Conservation (phyloP, 176 grass and related monocot species). For the Phyllostachys edulis region DNA sequence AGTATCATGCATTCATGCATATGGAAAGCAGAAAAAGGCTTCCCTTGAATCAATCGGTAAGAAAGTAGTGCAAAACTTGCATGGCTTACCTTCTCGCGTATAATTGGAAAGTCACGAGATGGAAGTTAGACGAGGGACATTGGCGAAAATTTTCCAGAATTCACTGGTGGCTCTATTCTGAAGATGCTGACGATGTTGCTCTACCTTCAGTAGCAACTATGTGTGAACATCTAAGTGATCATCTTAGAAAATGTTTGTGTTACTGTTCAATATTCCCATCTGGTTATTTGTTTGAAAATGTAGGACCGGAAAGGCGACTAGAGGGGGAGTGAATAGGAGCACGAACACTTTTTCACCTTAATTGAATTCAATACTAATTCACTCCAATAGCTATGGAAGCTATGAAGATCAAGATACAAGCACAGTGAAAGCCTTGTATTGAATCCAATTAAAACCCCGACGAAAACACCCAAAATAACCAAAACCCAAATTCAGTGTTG, state of each 20-base stretch:
- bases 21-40: no score
- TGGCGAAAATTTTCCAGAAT: slow-evolving; percentile 37
- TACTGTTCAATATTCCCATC: slow-evolving; percentile 48
- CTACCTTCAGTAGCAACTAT: slow-evolving; percentile 32
- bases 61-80: slow-evolving; percentile 32
- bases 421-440: no score
- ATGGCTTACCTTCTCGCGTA: slow-evolving; percentile 33
- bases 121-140: neutral
- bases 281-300: slow-evolving; percentile 35
- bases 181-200: slow-evolving; percentile 6
- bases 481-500: no score
- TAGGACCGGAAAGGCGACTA: no score
- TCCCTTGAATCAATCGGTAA: slow-evolving; percentile 25
- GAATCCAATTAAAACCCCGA: no score
- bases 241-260: slow-evolving; percentile 42
- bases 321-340: no score
- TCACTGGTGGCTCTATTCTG: slow-evolving; percentile 40
- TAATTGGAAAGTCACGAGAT: slow-evolving; percentile 26
- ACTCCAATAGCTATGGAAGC: no score
- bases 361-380: no score
- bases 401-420: no score
- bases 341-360: no score
- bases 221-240: slow-evolving; percentile 34
- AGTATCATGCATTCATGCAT: no score
- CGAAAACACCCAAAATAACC: no score